phyloP scores from a whole-genome alignment of 495 filamentous ascomycete species.

The Aspergillus nidulans region DNA sequence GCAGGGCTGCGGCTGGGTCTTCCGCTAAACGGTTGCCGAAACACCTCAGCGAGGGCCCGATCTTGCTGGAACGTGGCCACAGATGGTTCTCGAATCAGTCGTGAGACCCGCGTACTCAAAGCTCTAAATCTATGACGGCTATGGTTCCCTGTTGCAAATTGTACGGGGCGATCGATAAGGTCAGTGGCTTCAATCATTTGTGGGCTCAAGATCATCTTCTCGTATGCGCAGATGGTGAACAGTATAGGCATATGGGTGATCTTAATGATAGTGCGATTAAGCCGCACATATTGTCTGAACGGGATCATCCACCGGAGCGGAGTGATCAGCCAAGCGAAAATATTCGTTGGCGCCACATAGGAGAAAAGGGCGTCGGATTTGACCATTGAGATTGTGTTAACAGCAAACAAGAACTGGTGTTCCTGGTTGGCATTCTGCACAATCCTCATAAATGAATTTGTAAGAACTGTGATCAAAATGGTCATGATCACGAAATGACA shows the following conservation, averaged over 20 bases:
- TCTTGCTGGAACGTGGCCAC: conserved; percentile 84
- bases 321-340: conserved; percentile 79
- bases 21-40: conserved; percentile 57
- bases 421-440: conserved; percentile 89
- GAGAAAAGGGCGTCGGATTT: conserved; percentile 93
- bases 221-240: conserved; percentile 80
- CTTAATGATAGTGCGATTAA: conserved; percentile 87
- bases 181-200: conserved; percentile 73
- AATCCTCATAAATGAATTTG: conserved; percentile 91
- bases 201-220: conserved; percentile 66
- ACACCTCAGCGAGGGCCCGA: conserved; percentile 86
- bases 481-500: conserved; percentile 94
- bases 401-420: conserved; percentile 89
- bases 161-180: conserved; percentile 50
- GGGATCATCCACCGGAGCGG: conserved; percentile 75
- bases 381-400: conserved; percentile 94
- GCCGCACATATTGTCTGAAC: conserved; percentile 68
- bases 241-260: conserved; percentile 82
- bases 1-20: conserved; percentile 42
- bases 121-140: conserved; percentile 51
- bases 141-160: conserved; percentile 23
- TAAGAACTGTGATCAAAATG: conserved; percentile 86
- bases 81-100: conserved; percentile 73
- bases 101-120: conserved; percentile 59
- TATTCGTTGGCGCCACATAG: conserved; percentile 83